Evolutionary conservation across 805 yeast genomes (phyloP), one percentile per base, ranked within the genome.

Genomic region (Myxozyma udenii): DNA sequence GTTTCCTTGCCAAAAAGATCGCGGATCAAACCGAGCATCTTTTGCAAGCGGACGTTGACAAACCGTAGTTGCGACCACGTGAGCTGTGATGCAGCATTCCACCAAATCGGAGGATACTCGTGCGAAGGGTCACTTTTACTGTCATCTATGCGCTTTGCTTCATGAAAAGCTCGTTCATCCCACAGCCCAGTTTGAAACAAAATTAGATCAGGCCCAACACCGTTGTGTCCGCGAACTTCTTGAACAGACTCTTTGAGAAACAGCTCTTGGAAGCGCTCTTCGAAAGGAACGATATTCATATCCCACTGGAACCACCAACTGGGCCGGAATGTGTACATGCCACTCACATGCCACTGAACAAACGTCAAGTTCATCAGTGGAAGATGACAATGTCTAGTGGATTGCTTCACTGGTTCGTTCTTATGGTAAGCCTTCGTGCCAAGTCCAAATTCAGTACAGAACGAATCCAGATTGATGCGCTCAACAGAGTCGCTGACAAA

Each of bases 401-500:
- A 33, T 21, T 45, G 53, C n/a, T 42, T 28, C 28, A 53, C 60
- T 3, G 51, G 44, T 9, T 48, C 33, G 23, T 45, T 50, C 22
- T 26, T 32, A 1, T 25, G 18, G 14, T 14, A 9, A 4, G 18
- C 18, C 22, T 23, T 35, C 7, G 5, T 28, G 14, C 48, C 37
- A 18, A 39, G 45, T 2, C 43, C 46, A 9, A 55, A 40, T 16
- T 52, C 52, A 2, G 21, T 24, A 38, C 59, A 55, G 43, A 55
- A 46, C 12, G 41, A 39, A 16, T 16, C 12, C 4, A 48, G 24
- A 40, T 47, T 51, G 36, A 39, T 41, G 28, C 59, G 47, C 25
- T 55, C 59, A 25, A 55, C 47, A 5, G 57, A 51, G 47, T 55
- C 59, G 19, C 51, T 53, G 22, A 55, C n/a, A 14, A 52, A 6